Base-by-base conservation (phyloP, 176 grass and related monocot species). In the Oryza officinalis region DNA sequence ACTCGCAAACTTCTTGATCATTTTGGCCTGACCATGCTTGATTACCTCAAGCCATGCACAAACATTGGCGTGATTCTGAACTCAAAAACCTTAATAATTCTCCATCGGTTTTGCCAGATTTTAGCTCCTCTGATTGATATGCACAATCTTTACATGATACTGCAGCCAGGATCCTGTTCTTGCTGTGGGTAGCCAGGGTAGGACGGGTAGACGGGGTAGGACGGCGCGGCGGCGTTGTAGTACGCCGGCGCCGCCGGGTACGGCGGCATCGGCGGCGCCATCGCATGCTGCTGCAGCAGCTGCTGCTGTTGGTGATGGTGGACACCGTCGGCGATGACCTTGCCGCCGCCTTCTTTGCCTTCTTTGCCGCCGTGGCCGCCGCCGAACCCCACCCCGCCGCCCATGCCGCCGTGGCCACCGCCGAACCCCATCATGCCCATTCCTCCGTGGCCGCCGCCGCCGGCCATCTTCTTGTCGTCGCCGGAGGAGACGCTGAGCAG, bases 401-500 rank as follows among this genome's bases (percentile, higher is more conserved):
- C 41, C 54, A 59, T 59, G 54, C 57, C 57, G n/a, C 57, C 57
- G 0, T 66, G 57, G n/a, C 22, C 50, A 7, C 75, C 68, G 1
- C 86, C 82, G 12, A 92, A 84, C 5, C 35, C 35, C 35, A 37
- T 37, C 35, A 37, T 37, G 35, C 82, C 31, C 49, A 52, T 52
- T 15, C 49, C 49, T 15, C 49, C 49, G 40, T 41, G 49, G 49
- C 49, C 40, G 40, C 40, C 40, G 40, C 37, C 37, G 7, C 52
- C 33, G 33, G 2, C n/a, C 66, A 70, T 92, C 72, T 82, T 85
- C 75, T 89, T 91, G 30, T 91, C 90, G 13, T 91, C 86, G 0
- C 82, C 90, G 8, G 85, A 84, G 2, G 65, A 82, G n/a, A 93
- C 80, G 27, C 77, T 93, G 33, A 96, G 79, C 32, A 96, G 71